phyloP scores from a whole-genome alignment of 2,329 filamentous ascomycete species.

The Basipetospora chlamydospora region DNA sequence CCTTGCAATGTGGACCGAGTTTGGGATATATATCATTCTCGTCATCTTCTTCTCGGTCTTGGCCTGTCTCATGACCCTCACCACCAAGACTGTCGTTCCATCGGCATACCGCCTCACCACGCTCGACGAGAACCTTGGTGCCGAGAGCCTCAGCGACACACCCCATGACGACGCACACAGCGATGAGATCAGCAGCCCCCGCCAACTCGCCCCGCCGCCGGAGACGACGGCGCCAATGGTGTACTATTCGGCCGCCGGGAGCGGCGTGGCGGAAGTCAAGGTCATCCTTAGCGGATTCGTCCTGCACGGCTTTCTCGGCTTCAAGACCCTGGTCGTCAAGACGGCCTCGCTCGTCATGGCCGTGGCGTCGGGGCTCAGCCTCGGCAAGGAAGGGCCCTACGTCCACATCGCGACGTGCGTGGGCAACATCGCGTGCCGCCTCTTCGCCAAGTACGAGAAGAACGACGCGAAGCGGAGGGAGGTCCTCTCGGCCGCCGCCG shows the following conservation, averaged over 20 bases:
- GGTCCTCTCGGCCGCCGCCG: constrained; percentile 81
- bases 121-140: constrained; percentile 82
- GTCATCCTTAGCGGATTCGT: constrained; percentile 98
- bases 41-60: constrained; percentile 55
- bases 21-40: constrained; percentile 56
- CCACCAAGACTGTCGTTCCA: constrained; percentile 87
- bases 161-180: constrained; percentile 19
- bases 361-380: constrained; percentile 79
- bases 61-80: constrained; percentile 68
- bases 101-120: constrained; percentile 78
- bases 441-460: constrained; percentile 86
- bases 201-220: constrained; percentile 21
- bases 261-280: constrained; percentile 91
- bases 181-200: no score
- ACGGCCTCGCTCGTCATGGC: constrained; percentile 70
- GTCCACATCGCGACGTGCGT: constrained; percentile 96
- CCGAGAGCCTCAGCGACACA: constrained; percentile 26
- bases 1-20: constrained; percentile 54
- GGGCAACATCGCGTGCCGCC: constrained; percentile 83
- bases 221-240: constrained; percentile 53
- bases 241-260: constrained; percentile 91
- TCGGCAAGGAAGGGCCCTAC: constrained; percentile 90
- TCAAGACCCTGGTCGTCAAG: constrained; percentile 78
- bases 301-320: constrained; percentile 82
- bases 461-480: constrained; percentile 93